These are phyloP conservation scores for Filosporella fistucella DNA, from an alignment of 495 filamentous ascomycete species.

Conservation along the genomic window DNA sequence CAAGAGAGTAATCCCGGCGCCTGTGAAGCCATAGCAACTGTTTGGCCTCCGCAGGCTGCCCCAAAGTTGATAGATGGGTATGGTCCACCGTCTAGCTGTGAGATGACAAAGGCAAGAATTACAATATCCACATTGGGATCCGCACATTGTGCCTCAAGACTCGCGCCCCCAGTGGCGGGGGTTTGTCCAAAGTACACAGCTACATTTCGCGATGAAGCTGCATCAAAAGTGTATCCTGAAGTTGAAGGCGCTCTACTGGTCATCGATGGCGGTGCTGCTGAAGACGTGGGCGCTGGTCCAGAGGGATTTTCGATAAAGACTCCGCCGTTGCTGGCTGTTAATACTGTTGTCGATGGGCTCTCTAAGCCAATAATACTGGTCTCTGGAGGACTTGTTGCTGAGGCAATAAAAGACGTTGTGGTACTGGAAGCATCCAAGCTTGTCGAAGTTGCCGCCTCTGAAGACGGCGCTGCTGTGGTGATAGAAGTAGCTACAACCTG, in stretches of 20 bases:
- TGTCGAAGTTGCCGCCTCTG: too few species aligned
- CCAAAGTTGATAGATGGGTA: slow-evolving; percentile 19
- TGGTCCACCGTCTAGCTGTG: not conserved
- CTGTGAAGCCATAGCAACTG: slow-evolving; percentile 1
- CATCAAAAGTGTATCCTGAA: slow-evolving; percentile 10
- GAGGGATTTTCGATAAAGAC: not conserved
- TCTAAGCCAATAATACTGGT: too few species aligned
- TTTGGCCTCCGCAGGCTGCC: slow-evolving; percentile 14
- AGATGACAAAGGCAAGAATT: slow-evolving; percentile 14
- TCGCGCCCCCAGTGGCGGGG: not conserved
- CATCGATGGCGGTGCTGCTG: not conserved
- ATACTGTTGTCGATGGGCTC: too few species aligned
- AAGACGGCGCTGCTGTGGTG: not conserved
- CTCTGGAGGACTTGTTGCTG: too few species aligned
- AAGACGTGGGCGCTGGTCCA: not conserved
- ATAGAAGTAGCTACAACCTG: not conserved
- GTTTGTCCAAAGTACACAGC: slow-evolving; percentile 26
- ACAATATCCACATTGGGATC: slow-evolving; percentile 26
- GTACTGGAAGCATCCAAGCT: slow-evolving; percentile 6
- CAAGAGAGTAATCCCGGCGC: slow-evolving; percentile 24
- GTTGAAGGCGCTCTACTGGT: not conserved
- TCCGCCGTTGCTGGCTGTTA: too few species aligned
- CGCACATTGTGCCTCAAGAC: slow-evolving; percentile 7
- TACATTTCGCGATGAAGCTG: slow-evolving; percentile 7
- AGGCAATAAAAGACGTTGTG: not conserved